Conservation (phyloP, 2,329 filamentous ascomycete genomes). For the Penicillium verrucosum region DNA sequence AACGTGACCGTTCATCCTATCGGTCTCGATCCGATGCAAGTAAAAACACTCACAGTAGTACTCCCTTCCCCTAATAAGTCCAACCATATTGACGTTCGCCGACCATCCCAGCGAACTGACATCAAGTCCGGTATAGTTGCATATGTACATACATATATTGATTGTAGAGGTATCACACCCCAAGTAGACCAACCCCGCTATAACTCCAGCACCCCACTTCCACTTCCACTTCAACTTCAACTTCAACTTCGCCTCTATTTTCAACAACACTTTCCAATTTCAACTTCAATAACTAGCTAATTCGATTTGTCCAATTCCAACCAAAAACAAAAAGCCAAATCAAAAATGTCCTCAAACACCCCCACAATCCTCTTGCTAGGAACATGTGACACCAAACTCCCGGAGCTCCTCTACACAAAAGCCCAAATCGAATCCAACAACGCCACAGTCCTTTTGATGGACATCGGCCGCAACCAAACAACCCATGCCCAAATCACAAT, state of each 20-base stretch:
- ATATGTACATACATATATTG: too few relatives aligned
- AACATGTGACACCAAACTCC: slow-evolving; percentile 63
- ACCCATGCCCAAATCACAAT: slow-evolving; percentile 50
- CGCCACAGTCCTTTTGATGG: slow-evolving; percentile 50
- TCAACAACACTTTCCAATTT: neutral
- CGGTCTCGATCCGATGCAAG: too few relatives aligned
- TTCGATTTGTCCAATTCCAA: neutral
- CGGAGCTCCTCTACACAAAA: slow-evolving; percentile 57
- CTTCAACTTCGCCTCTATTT: neutral
- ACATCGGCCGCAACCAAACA: slow-evolving; percentile 52
- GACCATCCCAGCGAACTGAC: too few relatives aligned
- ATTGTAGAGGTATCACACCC: too few relatives aligned
- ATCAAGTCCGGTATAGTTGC: too few relatives aligned
- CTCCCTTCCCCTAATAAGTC: too few relatives aligned
- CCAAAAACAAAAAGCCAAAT: neutral
- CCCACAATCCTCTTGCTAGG: slow-evolving; percentile 55
- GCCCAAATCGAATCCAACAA: slow-evolving; percentile 40
- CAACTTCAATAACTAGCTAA: neutral
- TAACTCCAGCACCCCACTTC: neutral
- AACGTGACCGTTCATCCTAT: too few relatives aligned
- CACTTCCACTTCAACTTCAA: neutral
- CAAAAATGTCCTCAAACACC: slow-evolving; percentile 12
- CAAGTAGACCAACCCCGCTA: too few relatives aligned
- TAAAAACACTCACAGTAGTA: too few relatives aligned
- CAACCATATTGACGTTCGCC: too few relatives aligned